These are phyloP conservation scores for Termitomyces sp. DNA, from an alignment of 768 basidiomycete species.

Conservation along the genomic window DNA sequence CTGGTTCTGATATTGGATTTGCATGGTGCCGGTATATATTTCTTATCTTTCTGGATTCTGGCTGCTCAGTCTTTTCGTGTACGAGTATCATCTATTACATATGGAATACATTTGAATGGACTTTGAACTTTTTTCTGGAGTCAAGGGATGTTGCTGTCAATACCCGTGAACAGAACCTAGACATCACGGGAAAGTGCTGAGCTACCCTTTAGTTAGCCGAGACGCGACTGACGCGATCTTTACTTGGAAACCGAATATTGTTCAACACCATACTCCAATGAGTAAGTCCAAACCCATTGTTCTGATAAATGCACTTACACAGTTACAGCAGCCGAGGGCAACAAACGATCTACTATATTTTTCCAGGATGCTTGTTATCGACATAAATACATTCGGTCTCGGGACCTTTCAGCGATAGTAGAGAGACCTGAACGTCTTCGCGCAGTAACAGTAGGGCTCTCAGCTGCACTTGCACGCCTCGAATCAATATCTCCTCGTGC, in stretches of 20 bases:
- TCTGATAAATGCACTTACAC: not conserved
- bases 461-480: conserved; percentile 72
- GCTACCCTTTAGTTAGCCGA: no score
- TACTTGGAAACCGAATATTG: not conserved
- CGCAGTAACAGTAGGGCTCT: conserved; percentile 77
- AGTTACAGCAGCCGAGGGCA: not conserved
- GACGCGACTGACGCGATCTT: not conserved
- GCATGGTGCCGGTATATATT: not conserved
- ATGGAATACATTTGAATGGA: not conserved
- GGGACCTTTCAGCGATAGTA: conserved; percentile 71
- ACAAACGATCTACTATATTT: conserved; percentile 28
- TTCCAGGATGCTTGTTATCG: conserved; percentile 70
- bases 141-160: no score
- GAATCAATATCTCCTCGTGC: conserved; percentile 31
- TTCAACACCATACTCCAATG: not conserved
- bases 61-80: not conserved
- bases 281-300: not conserved
- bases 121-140: not conserved
- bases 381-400: conserved; percentile 75
- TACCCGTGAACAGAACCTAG: no score
- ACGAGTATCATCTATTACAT: not conserved
- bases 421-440: conserved; percentile 88
- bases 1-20: no score
- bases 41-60: not conserved
- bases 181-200: no score